Conservation (phyloP, 2,329 filamentous ascomycete species). For the Sporothrix inflata region DNA sequence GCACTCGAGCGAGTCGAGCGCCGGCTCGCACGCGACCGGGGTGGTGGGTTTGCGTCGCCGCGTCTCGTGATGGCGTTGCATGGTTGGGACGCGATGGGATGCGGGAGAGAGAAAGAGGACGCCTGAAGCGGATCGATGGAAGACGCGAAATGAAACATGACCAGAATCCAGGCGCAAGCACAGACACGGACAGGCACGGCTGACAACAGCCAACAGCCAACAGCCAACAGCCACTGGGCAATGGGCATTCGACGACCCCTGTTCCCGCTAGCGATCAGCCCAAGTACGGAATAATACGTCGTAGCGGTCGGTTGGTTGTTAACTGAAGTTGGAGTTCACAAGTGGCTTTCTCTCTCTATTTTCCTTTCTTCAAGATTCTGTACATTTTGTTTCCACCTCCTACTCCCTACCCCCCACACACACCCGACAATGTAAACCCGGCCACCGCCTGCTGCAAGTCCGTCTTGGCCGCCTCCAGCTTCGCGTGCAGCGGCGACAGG, state of each 20-base stretch:
- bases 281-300: no score
- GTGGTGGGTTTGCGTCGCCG: slow-evolving; percentile 16
- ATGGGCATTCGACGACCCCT: background rate
- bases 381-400: background rate
- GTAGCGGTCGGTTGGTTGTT: no score
- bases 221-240: background rate
- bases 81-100: background rate
- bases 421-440: background rate
- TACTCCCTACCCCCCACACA: background rate
- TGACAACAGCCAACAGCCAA: background rate
- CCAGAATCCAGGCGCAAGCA: background rate
- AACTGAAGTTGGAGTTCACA: no score
- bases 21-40: background rate
- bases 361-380: background rate
- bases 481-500: background rate
- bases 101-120: background rate
- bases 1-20: background rate
- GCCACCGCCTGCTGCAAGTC: background rate
- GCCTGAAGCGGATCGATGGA: background rate
- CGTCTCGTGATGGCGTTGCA: slow-evolving; percentile 13
- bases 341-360: background rate
- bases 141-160: background rate
- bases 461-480: background rate
- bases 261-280: background rate
- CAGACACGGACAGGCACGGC: background rate